phyloP scores from a whole-genome alignment of 805 yeast genomes.

The Lipomyces sp. region DNA sequence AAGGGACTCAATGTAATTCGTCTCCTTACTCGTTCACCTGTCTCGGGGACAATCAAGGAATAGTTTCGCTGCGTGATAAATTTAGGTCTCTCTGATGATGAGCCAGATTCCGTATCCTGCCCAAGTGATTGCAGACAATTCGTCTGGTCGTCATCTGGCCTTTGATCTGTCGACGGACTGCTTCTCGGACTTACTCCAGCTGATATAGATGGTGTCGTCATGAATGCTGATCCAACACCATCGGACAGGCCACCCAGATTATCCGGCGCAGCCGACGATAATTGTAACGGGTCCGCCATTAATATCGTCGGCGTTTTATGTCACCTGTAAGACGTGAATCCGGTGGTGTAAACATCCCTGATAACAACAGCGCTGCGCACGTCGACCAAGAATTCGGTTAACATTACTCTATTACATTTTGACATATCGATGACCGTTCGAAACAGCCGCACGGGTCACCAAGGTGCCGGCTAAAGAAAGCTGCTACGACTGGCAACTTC shows the following conservation, averaged over 20 bases:
- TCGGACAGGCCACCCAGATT: neutral
- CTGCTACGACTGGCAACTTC: too few species aligned
- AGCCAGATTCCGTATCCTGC: neutral
- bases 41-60: slow-evolving; percentile 29
- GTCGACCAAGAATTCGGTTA: too few species aligned
- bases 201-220: neutral
- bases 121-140: neutral
- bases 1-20: slow-evolving; percentile 35
- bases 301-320: neutral
- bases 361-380: too few species aligned
- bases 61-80: slow-evolving; percentile 26
- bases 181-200: neutral
- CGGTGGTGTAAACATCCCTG: too few species aligned
- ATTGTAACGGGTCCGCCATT: neutral
- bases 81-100: neutral
- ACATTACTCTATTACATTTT: too few species aligned
- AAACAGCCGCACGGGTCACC: too few species aligned
- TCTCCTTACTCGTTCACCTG: slow-evolving; percentile 27
- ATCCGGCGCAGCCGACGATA: neutral
- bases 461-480: too few species aligned
- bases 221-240: neutral
- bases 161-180: neutral
- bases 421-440: too few species aligned
- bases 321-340: neutral
- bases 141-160: neutral